Conservation (phyloP, 257 asterid genomes). For the Capsicum baccatum region DNA sequence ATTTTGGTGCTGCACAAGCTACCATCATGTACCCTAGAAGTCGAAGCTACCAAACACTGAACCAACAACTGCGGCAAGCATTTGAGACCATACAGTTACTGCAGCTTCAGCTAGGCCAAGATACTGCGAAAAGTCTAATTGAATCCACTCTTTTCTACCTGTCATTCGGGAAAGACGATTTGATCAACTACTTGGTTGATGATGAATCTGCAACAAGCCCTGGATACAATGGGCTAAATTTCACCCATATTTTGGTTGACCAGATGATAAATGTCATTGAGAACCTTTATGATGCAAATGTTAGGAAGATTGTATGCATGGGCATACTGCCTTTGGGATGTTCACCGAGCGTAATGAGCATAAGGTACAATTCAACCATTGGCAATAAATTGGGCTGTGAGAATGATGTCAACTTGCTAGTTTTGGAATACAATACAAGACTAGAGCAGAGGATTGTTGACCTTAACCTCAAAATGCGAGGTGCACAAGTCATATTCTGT, state of each 20-base stretch:
- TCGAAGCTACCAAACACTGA: constrained; percentile 60
- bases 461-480: constrained; percentile 46
- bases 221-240: neutral
- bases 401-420: constrained; percentile 54
- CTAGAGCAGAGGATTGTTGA: constrained; percentile 53
- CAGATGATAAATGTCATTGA: constrained; percentile 59
- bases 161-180: constrained; percentile 70
- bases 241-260: constrained; percentile 48
- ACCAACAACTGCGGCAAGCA: constrained; percentile 67
- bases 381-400: constrained; percentile 41
- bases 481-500: constrained; percentile 47
- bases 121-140: constrained; percentile 45
- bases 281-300: constrained; percentile 50
- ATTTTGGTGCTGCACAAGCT: constrained; percentile 67
- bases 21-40: constrained; percentile 53
- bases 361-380: constrained; percentile 27
- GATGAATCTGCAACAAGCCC: constrained; percentile 33
- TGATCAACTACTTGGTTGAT: constrained; percentile 44
- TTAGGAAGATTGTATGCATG: constrained; percentile 61
- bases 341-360: constrained; percentile 47
- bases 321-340: constrained; percentile 75
- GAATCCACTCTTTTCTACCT: constrained; percentile 64
- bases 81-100: constrained; percentile 60
- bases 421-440: constrained; percentile 52
- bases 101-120: constrained; percentile 66